These are phyloP conservation scores for Polysphondylium violaceum DNA, from an alignment of 78 protist genomes.

Conservation along the genomic window DNA sequence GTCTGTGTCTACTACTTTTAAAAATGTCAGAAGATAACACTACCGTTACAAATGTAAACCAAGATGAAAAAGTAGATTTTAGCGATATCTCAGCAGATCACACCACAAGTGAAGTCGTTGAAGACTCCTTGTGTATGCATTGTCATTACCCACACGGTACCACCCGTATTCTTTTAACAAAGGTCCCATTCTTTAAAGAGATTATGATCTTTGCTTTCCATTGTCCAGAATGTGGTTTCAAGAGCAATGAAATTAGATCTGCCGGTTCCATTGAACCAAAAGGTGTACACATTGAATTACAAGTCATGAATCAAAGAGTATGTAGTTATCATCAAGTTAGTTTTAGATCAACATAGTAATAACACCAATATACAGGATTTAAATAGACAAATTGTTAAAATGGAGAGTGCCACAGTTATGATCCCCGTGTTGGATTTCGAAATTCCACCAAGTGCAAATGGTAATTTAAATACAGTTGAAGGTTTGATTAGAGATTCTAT, in stretches of 20 bases:
- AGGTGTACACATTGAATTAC: conserved; percentile 77
- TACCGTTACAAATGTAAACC: neutral
- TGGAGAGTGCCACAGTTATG: conserved; percentile 86
- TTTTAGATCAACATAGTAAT: neutral
- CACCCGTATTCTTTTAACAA: conserved; percentile 89
- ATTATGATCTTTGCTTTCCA: conserved; percentile 91
- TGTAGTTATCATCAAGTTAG: neutral
- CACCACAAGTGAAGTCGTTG: conserved; percentile 47
- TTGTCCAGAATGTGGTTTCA: conserved; percentile 94
- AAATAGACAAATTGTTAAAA: conserved; percentile 89
- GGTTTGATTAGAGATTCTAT: conserved; percentile 71
- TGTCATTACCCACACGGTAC: conserved; percentile 85
- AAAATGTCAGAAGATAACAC: conserved; percentile 22
- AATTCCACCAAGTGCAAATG: conserved; percentile 85
- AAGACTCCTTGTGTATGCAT: conserved; percentile 79
- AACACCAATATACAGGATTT: conserved; percentile 63
- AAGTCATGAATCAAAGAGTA: conserved; percentile 2
- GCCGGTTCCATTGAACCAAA: conserved; percentile 75
- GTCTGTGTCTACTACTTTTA: too few relatives aligned
- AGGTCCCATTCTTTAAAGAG: conserved; percentile 93
- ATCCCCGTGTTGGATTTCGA: conserved; percentile 95
- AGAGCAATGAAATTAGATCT: conserved; percentile 79
- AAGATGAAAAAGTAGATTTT: conserved; percentile 21
- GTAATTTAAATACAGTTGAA: conserved; percentile 91
- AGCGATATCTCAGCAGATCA: conserved; percentile 31